These are phyloP conservation scores for Tremella mesenterica DNA, from an alignment of 768 basidiomycete species.

Conservation along the genomic window DNA sequence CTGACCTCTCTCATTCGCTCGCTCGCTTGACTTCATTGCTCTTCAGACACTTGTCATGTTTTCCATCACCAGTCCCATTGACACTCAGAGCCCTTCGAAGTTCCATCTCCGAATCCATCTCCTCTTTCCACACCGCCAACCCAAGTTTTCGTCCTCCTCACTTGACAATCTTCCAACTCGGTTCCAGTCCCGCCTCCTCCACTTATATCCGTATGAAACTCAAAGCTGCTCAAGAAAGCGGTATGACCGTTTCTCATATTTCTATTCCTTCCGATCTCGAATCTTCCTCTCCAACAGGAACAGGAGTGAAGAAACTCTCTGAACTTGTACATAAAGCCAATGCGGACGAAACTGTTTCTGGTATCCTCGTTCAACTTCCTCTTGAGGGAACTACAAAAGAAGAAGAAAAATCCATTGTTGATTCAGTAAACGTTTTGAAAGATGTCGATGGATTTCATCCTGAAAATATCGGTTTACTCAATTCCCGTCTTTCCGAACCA, in stretches of 20 bases:
- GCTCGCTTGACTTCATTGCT: background rate
- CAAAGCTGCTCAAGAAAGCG: constrained; percentile 88
- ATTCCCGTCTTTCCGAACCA: constrained; percentile 78
- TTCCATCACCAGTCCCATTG: constrained; percentile 2
- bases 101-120: constrained; percentile 63
- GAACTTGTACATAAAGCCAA: constrained; percentile 72
- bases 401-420: constrained; percentile 84
- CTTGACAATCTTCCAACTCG: constrained; percentile 88
- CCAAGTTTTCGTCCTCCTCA: constrained; percentile 80
- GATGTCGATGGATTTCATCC: constrained; percentile 99
- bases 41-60: too few relatives aligned
- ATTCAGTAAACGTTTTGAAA: constrained; percentile 84
- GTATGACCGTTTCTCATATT: constrained; percentile 78
- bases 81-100: constrained; percentile 67
- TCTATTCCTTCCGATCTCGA: constrained; percentile 44
- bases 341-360: constrained; percentile 67
- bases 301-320: constrained; percentile 61
- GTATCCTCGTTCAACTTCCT: constrained; percentile 91
- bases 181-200: constrained; percentile 77
- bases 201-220: constrained; percentile 96
- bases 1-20: constrained; percentile 2
- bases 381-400: constrained; percentile 71
- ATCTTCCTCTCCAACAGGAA: constrained; percentile 27
- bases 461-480: constrained; percentile 91
- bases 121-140: constrained; percentile 55